Percentiles rank a stretch among this genome's conserved stretches.
Evolutionary conservation across 257 asterid genomes (phyloP).

Genomic region (Scutellaria galericulata): DNA sequence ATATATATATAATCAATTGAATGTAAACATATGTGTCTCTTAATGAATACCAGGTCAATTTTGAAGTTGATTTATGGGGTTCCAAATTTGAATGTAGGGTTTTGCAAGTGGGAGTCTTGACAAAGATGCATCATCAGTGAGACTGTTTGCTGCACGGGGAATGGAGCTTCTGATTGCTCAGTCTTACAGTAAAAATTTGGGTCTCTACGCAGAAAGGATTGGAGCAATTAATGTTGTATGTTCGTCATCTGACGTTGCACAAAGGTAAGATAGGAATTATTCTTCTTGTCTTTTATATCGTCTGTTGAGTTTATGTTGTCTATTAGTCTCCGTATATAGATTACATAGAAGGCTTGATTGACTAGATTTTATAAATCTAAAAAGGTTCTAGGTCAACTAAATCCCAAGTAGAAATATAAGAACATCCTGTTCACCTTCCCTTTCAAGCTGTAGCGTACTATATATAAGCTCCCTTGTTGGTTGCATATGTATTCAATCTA

Average conservation of each 20-base stretch:
- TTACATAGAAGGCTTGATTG: neutral
- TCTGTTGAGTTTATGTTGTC: neutral
- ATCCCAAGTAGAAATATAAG: conserved; percentile 2
- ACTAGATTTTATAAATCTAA: neutral
- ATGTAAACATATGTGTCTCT: conserved; percentile 16
- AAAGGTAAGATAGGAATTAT: conserved; percentile 50
- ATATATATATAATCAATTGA: conserved; percentile 4
- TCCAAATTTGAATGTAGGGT: conserved; percentile 60
- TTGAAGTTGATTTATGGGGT: conserved; percentile 26
- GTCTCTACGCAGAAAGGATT: conserved; percentile 93
- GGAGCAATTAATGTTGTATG: conserved; percentile 96
- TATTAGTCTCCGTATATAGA: neutral
- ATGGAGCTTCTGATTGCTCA: conserved; percentile 93
- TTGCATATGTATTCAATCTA: neutral
- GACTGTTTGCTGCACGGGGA: conserved; percentile 92
- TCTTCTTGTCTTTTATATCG: conserved; percentile 8
- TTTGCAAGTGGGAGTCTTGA: conserved; percentile 99
- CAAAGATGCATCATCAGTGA: conserved; percentile 88
- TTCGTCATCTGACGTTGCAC: conserved; percentile 79
- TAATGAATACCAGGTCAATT: conserved; percentile 21
- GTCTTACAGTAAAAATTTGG: conserved; percentile 93
- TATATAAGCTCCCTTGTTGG: neutral
- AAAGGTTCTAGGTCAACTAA: conserved; percentile 4
- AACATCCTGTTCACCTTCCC: neutral
- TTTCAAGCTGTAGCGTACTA: neutral